Conservation (phyloP, 2,329 filamentous ascomycete species). For the Pseudocercospora ulei region DNA sequence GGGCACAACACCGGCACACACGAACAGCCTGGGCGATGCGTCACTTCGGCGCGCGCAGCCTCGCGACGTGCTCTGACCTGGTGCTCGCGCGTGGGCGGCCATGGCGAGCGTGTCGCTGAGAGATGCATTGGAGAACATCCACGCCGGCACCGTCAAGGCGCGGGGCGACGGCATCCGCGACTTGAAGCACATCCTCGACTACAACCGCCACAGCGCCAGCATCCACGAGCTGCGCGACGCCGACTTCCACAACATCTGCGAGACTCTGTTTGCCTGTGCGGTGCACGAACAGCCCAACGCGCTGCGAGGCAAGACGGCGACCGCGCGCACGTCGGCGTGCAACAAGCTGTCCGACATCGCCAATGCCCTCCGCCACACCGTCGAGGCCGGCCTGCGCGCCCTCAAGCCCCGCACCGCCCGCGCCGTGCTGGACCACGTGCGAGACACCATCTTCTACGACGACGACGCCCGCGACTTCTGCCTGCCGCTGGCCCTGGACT, state of each 20-base stretch:
- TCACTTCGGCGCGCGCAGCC: no score
- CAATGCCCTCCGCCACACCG: slow-evolving; percentile 58
- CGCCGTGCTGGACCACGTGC: slow-evolving; percentile 70
- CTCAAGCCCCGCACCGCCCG: slow-evolving; percentile 63
- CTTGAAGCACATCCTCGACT: slow-evolving; percentile 48
- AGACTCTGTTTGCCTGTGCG: slow-evolving; percentile 63
- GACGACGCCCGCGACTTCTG: slow-evolving; percentile 57
- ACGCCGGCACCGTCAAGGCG: slow-evolving; percentile 39
- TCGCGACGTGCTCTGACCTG: no score
- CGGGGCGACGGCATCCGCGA: slow-evolving; percentile 47
- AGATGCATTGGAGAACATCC: slow-evolving; percentile 33
- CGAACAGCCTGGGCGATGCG: no score
- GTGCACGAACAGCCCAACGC: slow-evolving; percentile 58
- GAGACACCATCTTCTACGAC: slow-evolving; percentile 52
- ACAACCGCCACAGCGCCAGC: slow-evolving; percentile 41
- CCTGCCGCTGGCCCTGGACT: slow-evolving; percentile 61
- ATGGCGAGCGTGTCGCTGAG: slow-evolving; percentile 7
- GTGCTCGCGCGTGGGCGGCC: no score
- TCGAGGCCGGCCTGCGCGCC: slow-evolving; percentile 58
- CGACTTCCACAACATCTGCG: slow-evolving; percentile 70
- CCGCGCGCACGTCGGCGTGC: slow-evolving; percentile 34
- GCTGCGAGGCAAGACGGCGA: slow-evolving; percentile 45
- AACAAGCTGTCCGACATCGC: slow-evolving; percentile 59
- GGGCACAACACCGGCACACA: no score
- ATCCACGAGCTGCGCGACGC: slow-evolving; percentile 54